Percentiles rank a stretch among this genome's conserved stretches.
Conservation (phyloP, 2,329 filamentous ascomycete genomes). For the Xylaria sp. region DNA sequence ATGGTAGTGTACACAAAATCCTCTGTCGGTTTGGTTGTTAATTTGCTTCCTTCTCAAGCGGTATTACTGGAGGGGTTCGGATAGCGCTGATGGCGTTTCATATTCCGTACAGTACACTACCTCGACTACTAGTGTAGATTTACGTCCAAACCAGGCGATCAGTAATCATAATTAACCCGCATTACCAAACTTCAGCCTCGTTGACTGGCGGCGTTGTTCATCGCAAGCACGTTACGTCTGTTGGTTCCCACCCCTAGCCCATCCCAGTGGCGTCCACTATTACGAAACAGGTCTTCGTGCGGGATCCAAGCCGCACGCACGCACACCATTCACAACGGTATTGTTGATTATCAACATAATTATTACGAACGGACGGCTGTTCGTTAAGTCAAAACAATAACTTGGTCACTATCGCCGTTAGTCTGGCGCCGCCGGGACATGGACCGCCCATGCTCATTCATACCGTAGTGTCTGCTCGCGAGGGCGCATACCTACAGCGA, state of each 20-base stretch:
- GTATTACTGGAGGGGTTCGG: not conserved
- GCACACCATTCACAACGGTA: conserved; percentile 17
- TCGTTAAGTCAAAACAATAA: not conserved
- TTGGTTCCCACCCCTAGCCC: not conserved
- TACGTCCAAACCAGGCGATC: not conserved
- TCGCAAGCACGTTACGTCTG: not conserved
- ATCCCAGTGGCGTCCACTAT: not conserved
- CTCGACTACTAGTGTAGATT: too few species aligned
- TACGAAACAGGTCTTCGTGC: not conserved
- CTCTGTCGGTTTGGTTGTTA: not conserved
- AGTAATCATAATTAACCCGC: conserved; percentile 2
- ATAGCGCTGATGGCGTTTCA: not conserved
- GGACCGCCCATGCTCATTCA: not conserved
- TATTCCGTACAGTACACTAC: not conserved
- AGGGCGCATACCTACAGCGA: not conserved
- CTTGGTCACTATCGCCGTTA: conserved; percentile 2
- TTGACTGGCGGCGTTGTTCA: not conserved
- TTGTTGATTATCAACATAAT: not conserved
- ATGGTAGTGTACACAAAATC: too few species aligned
- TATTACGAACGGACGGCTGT: not conserved
- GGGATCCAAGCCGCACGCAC: conserved; percentile 16
- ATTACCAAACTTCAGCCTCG: conserved; percentile 16
- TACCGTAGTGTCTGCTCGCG: not conserved
- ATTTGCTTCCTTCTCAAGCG: not conserved
- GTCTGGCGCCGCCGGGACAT: not conserved